Conservation (phyloP, 148 eudicot species). For the Salicornia ramosissima region DNA sequence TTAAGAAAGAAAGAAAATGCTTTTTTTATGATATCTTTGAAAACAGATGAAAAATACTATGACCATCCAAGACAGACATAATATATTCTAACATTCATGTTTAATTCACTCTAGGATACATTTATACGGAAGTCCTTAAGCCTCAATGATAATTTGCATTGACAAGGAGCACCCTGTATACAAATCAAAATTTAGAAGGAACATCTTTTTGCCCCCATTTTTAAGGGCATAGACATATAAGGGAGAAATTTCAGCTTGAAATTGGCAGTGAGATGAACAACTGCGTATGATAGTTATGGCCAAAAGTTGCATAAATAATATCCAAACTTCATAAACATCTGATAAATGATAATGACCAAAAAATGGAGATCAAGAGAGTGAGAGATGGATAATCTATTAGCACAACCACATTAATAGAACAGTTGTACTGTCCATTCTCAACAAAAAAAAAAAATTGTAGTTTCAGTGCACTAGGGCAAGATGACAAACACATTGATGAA, state of each 20-base stretch:
- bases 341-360: constrained; percentile 6
- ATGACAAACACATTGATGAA: not conserved
- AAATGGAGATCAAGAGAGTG: no score
- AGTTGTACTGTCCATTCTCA: no score
- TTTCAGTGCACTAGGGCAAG: not conserved
- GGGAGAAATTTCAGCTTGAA: not conserved
- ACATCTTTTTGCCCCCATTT: not conserved
- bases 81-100: not conserved
- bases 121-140: not conserved
- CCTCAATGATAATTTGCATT: not conserved
- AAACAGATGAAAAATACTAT: not conserved
- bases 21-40: not conserved
- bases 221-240: not conserved
- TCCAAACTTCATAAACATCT: not conserved
- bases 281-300: not conserved
- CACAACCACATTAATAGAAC: not conserved
- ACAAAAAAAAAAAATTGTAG: no score
- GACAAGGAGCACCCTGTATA: not conserved
- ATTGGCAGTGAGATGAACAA: not conserved
- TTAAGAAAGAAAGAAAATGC: not conserved
- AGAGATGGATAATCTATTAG: not conserved
- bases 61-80: not conserved
- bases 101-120: not conserved
- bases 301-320: not conserved
- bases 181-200: not conserved